Evolutionary conservation across 495 filamentous ascomycete species (phyloP).

Genomic region (Xylaria nigripes): DNA sequence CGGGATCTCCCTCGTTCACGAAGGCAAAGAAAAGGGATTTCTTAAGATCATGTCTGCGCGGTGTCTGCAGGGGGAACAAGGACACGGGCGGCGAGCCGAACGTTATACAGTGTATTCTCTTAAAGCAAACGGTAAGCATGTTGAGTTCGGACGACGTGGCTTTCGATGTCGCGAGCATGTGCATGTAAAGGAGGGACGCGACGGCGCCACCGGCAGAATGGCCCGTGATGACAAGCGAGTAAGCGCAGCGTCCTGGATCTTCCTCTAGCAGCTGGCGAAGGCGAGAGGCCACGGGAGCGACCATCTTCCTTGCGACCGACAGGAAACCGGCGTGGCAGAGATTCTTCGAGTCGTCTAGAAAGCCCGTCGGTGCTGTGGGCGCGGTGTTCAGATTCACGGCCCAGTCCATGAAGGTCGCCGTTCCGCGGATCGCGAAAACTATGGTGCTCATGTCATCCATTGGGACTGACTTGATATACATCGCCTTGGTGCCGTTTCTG

Average conservation of each 20-base stretch:
- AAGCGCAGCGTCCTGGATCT: constrained; percentile 54
- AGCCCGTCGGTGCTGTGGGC: constrained; percentile 53
- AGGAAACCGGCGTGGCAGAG: constrained; percentile 73
- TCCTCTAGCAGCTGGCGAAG: constrained; percentile 60
- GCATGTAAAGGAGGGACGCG: constrained; percentile 65
- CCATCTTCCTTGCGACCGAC: constrained; percentile 64
- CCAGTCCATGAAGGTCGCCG: constrained; percentile 75
- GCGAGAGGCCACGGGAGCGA: constrained; percentile 58
- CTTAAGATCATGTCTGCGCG: constrained; percentile 35
- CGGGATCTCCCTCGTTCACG: constrained; percentile 78
- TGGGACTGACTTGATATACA: constrained; percentile 70
- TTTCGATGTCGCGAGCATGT: constrained; percentile 57
- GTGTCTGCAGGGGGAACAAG: constrained; percentile 56
- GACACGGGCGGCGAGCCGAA: constrained; percentile 75
- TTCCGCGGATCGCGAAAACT: constrained; percentile 73
- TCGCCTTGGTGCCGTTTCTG: constrained; percentile 67
- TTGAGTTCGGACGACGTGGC: constrained; percentile 56
- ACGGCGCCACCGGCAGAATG: constrained; percentile 80
- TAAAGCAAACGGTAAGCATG: constrained; percentile 58
- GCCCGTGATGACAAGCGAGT: constrained; percentile 71
- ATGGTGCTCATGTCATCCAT: constrained; percentile 69
- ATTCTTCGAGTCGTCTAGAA: constrained; percentile 69
- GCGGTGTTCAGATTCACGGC: constrained; percentile 64
- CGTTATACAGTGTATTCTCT: constrained; percentile 69
- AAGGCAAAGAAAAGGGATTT: constrained; percentile 69